Base-by-base conservation (phyloP, 1,284 basidiomycete species). In the Bjerkandera adusta region DNA sequence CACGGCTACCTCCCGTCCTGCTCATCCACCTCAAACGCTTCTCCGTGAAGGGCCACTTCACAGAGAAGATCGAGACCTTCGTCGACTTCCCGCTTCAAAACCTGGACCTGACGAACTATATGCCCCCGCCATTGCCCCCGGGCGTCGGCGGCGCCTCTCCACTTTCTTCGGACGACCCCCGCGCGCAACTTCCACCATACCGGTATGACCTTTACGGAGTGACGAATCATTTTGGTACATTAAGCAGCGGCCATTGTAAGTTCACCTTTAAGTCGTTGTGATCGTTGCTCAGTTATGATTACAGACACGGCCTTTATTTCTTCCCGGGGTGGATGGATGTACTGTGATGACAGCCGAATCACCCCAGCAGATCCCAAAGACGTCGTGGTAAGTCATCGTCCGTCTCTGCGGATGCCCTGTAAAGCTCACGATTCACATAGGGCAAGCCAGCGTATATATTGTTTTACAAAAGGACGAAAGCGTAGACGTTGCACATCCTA, bases 1-100 rank as follows among this genome's bases (percentile, higher is more conserved):
- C 95, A 2, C 86, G 96, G 12, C 76, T 99, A 10, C 97, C 97
- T 0, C 94, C 94, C 0, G 83, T 99, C 29, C 78, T 99, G 11
- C 74, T 99, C 53, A 94, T 99, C 57, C 95, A 98, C 61, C 77
- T 99, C 34, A 99, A 99, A 63, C 83, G 97, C 26, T 99, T 99
- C 70, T 89, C 90, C 38, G 88, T 88, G 53, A 89, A 91, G 55
- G 94, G 94, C 0, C 85, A 86, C 2, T 97, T 96, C 67, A 95
- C 92, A 38, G 94, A 98, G 71, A 98, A 98, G 71, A 81, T 93
- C 47, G 92, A 95, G 65, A 92, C 91, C 5, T 78, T 83, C 45
- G 86, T 95, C 44, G 89, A 94, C 51, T 99, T 93, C 68, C 96
- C 96, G 6, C 72, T 89, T 49, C 83, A 81, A 48, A 69, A 70